phyloP scores from a whole-genome alignment of 768 basidiomycete genomes.

The Rhodotorula paludigena region DNA sequence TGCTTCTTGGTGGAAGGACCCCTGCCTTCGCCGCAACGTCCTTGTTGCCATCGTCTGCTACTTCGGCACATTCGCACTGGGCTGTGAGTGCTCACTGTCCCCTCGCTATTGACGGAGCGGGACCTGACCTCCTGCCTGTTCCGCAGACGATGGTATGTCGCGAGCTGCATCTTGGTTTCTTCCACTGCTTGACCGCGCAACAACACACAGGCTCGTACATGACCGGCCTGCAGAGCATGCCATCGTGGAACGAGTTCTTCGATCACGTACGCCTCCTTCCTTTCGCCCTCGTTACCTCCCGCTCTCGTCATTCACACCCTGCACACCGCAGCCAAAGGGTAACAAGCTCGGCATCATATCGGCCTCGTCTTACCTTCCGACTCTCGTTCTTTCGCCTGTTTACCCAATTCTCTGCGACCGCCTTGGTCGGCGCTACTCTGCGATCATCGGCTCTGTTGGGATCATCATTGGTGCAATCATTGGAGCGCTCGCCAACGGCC shows the following conservation, averaged over 20 bases:
- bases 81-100: too few species aligned
- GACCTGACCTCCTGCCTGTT: too few species aligned
- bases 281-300: too few species aligned
- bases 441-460: conserved; percentile 1
- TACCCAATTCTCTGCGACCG: conserved; percentile 13
- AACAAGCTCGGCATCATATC: conserved; percentile 38
- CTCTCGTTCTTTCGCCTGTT: conserved; percentile 1
- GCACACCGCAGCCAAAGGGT: too few species aligned
- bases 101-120: too few species aligned
- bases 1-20: conserved; percentile 15
- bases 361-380: conserved; percentile 26
- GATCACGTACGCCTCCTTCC: too few species aligned
- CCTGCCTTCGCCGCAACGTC: not conserved
- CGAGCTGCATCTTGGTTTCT: not conserved
- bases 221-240: conserved; percentile 38
- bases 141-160: not conserved
- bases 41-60: not conserved
- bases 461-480: conserved; percentile 6
- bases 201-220: conserved; percentile 39
- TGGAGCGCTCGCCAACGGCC: conserved; percentile 15
- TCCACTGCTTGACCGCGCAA: too few species aligned
- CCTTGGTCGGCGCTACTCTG: conserved; percentile 7
- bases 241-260: conserved; percentile 38
- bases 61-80: not conserved
- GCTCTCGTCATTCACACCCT: too few species aligned